Evolutionary conservation across 352 stramenopile species (phyloP).

Genomic region (Globisporangium solare): DNA sequence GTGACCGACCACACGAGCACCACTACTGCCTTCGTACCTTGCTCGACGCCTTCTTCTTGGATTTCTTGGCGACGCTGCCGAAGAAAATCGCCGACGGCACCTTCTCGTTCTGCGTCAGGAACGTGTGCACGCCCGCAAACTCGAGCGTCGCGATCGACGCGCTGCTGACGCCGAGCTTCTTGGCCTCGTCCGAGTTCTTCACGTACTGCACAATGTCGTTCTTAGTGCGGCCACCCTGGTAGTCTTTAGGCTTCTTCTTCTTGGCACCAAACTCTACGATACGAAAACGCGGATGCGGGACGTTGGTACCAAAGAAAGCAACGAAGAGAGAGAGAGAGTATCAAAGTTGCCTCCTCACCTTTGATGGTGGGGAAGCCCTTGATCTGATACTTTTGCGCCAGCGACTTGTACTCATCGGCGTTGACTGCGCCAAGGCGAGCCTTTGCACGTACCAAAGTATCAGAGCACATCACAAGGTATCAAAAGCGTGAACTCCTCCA

Average conservation of each 20-base stretch:
- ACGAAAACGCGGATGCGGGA: no score
- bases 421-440: slow-evolving; percentile 66
- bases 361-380: slow-evolving; percentile 82
- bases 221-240: slow-evolving; percentile 54
- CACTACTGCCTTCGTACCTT: slow-evolving; percentile 17
- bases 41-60: slow-evolving; percentile 30
- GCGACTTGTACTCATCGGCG: slow-evolving; percentile 45
- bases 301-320: no score
- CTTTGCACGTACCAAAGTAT: slow-evolving; percentile 24
- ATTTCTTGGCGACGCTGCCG: slow-evolving; percentile 38
- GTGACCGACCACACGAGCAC: not conserved
- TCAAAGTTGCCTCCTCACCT: slow-evolving; percentile 21
- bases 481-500: no score
- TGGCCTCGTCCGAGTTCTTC: slow-evolving; percentile 57
- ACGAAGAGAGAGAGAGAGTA: not conserved
- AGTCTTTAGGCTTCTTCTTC: slow-evolving; percentile 76
- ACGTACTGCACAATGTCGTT: slow-evolving; percentile 72
- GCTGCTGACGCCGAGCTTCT: slow-evolving; percentile 61
- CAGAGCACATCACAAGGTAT: not conserved
- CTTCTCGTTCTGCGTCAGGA: slow-evolving; percentile 42
- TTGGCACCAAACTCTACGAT: slow-evolving; percentile 63
- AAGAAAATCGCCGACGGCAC: slow-evolving; percentile 69
- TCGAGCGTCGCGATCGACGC: slow-evolving; percentile 40
- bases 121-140: slow-evolving; percentile 48
- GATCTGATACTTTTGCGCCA: slow-evolving; percentile 76